Evolutionary conservation across 176 grass and related monocot genomes (phyloP).

Genomic region (Melocanna baccifera): DNA sequence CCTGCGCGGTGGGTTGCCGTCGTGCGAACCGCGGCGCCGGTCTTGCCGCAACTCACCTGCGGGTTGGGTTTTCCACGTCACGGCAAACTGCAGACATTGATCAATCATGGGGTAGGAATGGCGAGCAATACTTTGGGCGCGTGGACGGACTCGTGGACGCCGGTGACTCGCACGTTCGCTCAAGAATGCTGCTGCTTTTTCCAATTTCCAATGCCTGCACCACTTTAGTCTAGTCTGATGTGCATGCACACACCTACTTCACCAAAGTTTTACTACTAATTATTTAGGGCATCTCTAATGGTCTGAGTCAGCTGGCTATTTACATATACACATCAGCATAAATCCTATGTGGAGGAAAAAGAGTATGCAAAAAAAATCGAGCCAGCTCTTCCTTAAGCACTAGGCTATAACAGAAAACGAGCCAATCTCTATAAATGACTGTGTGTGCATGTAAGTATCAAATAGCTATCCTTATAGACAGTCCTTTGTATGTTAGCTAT

Average conservation of each 20-base stretch:
- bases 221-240: background rate
- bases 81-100: background rate
- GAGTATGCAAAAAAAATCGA: no score
- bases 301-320: no score
- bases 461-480: no score
- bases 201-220: background rate
- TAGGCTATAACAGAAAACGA: no score
- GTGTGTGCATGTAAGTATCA: no score
- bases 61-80: background rate
- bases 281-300: no score
- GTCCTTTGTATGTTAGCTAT: no score
- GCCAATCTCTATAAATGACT: no score
- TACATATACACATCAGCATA: no score
- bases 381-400: no score
- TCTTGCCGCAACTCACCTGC: background rate
- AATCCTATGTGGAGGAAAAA: no score
- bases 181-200: background rate
- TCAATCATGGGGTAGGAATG: background rate
- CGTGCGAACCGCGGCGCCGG: background rate
- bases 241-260: background rate
- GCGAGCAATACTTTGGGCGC: background rate
- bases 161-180: background rate
- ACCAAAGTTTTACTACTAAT: background rate
- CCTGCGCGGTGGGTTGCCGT: background rate
- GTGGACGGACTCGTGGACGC: background rate